Evolutionary conservation across 2,329 filamentous ascomycete species (phyloP).

Genomic region (Aspergillus floridensis): DNA sequence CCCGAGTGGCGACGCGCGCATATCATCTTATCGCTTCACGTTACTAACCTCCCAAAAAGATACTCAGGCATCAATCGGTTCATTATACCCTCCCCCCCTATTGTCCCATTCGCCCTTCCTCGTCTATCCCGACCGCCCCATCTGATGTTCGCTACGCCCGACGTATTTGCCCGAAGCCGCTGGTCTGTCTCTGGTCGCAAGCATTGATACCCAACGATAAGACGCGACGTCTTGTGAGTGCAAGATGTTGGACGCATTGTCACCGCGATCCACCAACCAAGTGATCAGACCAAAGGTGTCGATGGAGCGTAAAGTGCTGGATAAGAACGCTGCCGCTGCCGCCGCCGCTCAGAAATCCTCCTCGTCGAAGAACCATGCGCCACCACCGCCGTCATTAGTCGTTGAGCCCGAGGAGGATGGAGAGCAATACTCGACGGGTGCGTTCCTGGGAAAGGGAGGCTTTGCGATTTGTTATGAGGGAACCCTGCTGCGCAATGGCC

Average conservation of each 20-base stretch:
- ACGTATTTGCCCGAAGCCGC: conserved; percentile 2
- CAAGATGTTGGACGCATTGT: conserved; percentile 48
- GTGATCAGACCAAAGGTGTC: conserved; percentile 42
- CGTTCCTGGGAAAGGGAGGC: conserved; percentile 50
- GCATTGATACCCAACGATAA: conserved; percentile 5
- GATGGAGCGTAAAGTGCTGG: conserved; percentile 39
- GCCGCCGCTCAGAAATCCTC: conserved; percentile 31
- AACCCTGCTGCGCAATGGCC: conserved; percentile 41
- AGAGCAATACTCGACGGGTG: conserved; percentile 47
- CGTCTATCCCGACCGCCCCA: conserved; percentile 13
- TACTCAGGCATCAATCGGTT: conserved; percentile 8
- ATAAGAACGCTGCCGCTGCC: conserved; percentile 34
- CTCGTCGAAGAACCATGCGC: conserved; percentile 44
- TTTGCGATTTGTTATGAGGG: conserved; percentile 54
- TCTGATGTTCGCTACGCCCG: conserved; percentile 24
- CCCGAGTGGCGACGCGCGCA: neutral
- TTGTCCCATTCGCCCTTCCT: conserved; percentile 12
- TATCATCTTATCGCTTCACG: neutral
- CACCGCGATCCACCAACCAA: conserved; percentile 49
- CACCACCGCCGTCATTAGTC: conserved; percentile 45
- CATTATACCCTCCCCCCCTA: conserved; percentile 20
- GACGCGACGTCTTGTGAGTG: neutral
- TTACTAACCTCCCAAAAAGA: neutral
- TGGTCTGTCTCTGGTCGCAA: neutral
- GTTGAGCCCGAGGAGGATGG: conserved; percentile 45